Evolutionary conservation across 768 basidiomycete genomes (phyloP).

Genomic region (Jaapia argillacea): DNA sequence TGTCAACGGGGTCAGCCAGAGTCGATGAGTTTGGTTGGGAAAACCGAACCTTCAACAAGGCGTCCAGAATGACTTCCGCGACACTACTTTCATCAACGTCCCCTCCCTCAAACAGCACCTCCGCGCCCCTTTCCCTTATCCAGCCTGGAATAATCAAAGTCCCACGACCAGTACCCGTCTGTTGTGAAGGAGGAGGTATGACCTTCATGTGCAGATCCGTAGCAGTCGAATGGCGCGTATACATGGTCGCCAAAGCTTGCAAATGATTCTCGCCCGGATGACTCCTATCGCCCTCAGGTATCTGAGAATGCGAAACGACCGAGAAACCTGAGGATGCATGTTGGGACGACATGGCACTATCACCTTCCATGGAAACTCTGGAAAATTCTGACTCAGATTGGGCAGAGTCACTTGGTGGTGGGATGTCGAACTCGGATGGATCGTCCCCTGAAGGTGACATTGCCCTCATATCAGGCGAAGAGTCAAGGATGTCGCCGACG

Average conservation of each 20-base stretch:
- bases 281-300: conserved; percentile 15
- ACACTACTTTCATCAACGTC: conserved; percentile 83
- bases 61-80: conserved; percentile 72
- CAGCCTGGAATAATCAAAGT: conserved; percentile 88
- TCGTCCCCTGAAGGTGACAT: conserved; percentile 19
- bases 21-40: too few relatives aligned
- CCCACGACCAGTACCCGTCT: conserved; percentile 62
- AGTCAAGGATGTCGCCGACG: conserved; percentile 55
- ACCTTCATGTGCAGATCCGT: conserved; percentile 65
- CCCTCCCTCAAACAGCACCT: conserved; percentile 83
- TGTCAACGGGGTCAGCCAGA: conserved; percentile 5
- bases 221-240: conserved; percentile 68
- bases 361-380: conserved; percentile 34
- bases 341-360: conserved; percentile 38
- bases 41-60: conserved; percentile 68
- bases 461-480: conserved; percentile 15
- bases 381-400: conserved; percentile 64
- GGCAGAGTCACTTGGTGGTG: conserved; percentile 43
- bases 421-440: conserved; percentile 33
- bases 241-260: conserved; percentile 60
- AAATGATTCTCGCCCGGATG: conserved; percentile 39
- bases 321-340: conserved; percentile 53
- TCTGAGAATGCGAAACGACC: conserved; percentile 33
- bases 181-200: conserved; percentile 54
- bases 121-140: conserved; percentile 87